Base-by-base conservation (phyloP, 2,329 filamentous ascomycete genomes). In the Colletotrichum nymphaeae region DNA sequence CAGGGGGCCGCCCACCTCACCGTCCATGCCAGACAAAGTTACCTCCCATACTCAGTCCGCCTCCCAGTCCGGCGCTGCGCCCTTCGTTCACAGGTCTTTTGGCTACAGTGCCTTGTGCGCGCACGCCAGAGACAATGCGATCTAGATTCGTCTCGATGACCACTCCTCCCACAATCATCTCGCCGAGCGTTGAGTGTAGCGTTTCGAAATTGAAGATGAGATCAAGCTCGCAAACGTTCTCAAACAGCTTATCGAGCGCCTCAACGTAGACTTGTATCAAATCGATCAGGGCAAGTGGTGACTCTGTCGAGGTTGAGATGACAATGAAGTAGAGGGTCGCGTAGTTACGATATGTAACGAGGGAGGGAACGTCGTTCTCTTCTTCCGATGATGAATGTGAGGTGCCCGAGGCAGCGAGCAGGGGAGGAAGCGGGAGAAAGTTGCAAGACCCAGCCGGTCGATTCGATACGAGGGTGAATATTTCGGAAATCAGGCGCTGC, bases 121-220 rank as follows among this genome's bases (percentile, higher is more conserved):
- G 92, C 5, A 98, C 96, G 1, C 94, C 95, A 42, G 94, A 90
- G 5, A 98, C 94, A 67, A 98, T 97, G 81, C 92, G 92, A 71
- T 98, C 95, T 74, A 97, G 84, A 78, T 93, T 94, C 37, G 96
- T 98, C 86, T 98, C 96, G 28, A 98, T 92, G 19, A 98, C 96
- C 16, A 98, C 95, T 1, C 96, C 96, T 16, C 96, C 96, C 19
- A 98, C 94, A 69, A 98, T 93, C 94, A 98, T 97, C 87, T 98
- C 96, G 71, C 92, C 92, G 11, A 98, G 86, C 19, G 95, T 92
- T 9, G 96, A 94, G 86, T 99, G 97, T 79, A 99, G 88, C 19
- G 95, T 97, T 88, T 99, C 97, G 78, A 98, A 99, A 82, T 98
- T 98, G 87, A 99, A 99, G 82, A 99, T 99, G 77, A 99, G 89